A percentile compares a stretch with the other conserved stretches of the same genome.
phyloP scores from a whole-genome alignment of 306 rosid genomes.

The Casuarina glauca region DNA sequence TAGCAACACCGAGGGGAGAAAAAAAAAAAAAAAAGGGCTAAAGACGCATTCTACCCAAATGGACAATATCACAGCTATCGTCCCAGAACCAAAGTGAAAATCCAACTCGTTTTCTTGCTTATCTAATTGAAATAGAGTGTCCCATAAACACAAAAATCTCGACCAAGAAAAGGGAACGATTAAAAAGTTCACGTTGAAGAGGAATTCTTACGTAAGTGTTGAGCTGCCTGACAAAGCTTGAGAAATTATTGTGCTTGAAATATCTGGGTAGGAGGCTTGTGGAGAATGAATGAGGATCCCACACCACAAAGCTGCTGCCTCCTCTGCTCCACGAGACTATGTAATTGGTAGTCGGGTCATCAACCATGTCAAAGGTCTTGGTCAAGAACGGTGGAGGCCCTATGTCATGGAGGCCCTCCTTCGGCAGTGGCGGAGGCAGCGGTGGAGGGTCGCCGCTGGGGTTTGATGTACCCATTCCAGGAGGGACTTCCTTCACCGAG shows the following conservation, averaged over 20 bases:
- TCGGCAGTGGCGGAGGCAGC: conserved; percentile 62
- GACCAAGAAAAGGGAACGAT: neutral
- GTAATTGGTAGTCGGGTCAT: conserved; percentile 53
- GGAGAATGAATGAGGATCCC: conserved; percentile 77
- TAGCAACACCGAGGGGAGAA: neutral
- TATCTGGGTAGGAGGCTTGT: conserved; percentile 55
- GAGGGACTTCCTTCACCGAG: conserved; percentile 58
- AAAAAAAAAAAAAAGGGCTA: neutral
- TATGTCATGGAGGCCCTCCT: conserved; percentile 73
- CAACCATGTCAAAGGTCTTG: conserved; percentile 85
- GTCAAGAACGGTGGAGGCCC: conserved; percentile 95
- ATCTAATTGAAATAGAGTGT: neutral
- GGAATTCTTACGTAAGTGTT: conserved; percentile 78
- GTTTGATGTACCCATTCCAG: conserved; percentile 38
- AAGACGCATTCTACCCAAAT: neutral
- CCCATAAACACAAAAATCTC: neutral
- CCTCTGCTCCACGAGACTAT: conserved; percentile 76
- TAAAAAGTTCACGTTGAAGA: neutral
- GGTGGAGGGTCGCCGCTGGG: conserved; percentile 24
- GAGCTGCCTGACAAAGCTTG: conserved; percentile 91
- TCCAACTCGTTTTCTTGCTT: neutral
- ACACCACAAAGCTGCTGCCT: conserved; percentile 77
- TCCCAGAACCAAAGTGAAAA: neutral
- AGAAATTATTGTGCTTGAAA: conserved; percentile 90
- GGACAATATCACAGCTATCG: neutral